phyloP scores from a whole-genome alignment of 352 stramenopile species.

The Phytophthora pisi region DNA sequence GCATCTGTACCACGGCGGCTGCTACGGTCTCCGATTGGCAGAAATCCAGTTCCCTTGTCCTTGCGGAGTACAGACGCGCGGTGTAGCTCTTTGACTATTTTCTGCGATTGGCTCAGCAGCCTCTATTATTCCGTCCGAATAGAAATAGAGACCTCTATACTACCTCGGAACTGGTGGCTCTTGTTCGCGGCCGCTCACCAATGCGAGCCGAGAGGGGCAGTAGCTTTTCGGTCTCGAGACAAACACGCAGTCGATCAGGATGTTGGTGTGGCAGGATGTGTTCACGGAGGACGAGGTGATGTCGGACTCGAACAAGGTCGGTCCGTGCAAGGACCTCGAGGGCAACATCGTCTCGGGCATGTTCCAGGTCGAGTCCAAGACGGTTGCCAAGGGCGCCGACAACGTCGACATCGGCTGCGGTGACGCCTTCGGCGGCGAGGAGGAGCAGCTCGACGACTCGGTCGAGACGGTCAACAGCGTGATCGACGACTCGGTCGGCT shows the following conservation, averaged over 20 bases:
- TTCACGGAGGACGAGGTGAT: constrained; percentile 76
- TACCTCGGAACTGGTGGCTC: constrained; percentile 41
- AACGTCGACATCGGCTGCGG: constrained; percentile 68
- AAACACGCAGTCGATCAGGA: constrained; percentile 37
- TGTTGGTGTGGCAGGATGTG: constrained; percentile 75
- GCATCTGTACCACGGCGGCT: neutral
- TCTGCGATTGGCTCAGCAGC: neutral
- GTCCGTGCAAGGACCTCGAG: constrained; percentile 53
- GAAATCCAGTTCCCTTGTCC: neutral
- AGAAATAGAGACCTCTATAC: neutral
- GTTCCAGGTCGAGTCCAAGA: constrained; percentile 62
- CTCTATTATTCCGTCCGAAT: neutral
- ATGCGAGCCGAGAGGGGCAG: constrained; percentile 6
- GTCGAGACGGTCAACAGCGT: constrained; percentile 75
- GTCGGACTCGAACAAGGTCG: constrained; percentile 64
- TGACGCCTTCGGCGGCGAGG: constrained; percentile 59
- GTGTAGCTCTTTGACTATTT: constrained; percentile 8
- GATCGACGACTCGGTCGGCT: constrained; percentile 60
- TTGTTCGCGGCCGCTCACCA: constrained; percentile 11
- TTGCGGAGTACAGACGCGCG: constrained; percentile 1
- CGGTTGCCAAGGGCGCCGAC: constrained; percentile 56
- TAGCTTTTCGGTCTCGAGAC: constrained; percentile 36
- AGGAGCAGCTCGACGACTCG: constrained; percentile 51
- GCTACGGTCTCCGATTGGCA: neutral
- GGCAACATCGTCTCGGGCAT: constrained; percentile 63